phyloP scores from a whole-genome alignment of 140 eudicot species.

The Senecio squalidus region DNA sequence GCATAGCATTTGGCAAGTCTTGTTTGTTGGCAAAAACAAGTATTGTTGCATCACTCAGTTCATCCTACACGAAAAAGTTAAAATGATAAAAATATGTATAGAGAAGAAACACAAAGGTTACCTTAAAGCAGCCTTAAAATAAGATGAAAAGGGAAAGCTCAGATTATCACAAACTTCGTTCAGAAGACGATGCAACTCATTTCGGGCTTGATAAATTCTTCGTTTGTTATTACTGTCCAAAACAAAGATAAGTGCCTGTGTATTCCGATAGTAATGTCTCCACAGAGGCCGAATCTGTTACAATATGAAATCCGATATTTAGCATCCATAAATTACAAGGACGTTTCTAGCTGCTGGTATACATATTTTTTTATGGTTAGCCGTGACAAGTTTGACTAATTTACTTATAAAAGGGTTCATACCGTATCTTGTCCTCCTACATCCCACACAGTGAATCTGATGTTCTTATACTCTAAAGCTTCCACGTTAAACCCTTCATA shows the following conservation, averaged over 20 bases:
- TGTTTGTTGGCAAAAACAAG: conserved; percentile 40
- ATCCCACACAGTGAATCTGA: conserved; percentile 65
- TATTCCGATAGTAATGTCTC: conserved; percentile 52
- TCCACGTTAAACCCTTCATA: conserved; percentile 58
- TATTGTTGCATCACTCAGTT: conserved; percentile 27
- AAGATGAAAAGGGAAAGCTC: background rate
- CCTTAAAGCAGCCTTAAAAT: background rate
- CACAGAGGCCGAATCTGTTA: conserved; percentile 56
- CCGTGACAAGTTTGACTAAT: background rate
- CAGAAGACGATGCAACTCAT: conserved; percentile 53
- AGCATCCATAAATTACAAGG: background rate
- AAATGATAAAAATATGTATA: background rate
- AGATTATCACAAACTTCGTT: conserved; percentile 33
- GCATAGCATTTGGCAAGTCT: conserved; percentile 38
- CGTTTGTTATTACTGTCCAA: conserved; percentile 47
- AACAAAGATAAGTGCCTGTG: conserved; percentile 46
- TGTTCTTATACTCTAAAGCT: conserved; percentile 49
- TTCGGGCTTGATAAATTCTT: conserved; percentile 50
- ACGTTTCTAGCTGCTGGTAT: background rate
- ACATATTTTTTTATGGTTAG: background rate
- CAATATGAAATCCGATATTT: background rate
- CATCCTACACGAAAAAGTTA: conserved; percentile 24
- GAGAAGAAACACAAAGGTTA: background rate
- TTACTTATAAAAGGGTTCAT: background rate
- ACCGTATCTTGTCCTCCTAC: conserved; percentile 62